Percentiles rank a stretch among this genome's conserved stretches.
Conservation (phyloP, 768 basidiomycete species). For the Calocybe indica region DNA sequence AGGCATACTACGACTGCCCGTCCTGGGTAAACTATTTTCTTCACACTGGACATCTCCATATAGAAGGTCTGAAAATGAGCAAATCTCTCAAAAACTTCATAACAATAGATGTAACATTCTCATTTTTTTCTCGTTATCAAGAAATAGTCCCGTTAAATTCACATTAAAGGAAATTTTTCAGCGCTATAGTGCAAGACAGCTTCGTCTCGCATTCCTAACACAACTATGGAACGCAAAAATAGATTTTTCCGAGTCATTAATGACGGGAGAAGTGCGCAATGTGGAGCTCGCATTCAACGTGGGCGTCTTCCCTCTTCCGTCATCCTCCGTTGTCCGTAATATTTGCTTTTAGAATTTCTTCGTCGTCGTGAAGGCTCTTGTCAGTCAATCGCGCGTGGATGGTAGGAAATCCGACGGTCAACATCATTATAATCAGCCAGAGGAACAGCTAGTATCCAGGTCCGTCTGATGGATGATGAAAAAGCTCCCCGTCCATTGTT, state of each 20-base stretch:
- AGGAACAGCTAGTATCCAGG: constrained; percentile 64
- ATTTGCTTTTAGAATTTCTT: constrained; percentile 80
- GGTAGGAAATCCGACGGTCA: constrained; percentile 48
- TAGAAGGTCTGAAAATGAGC: constrained; percentile 98
- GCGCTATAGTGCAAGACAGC: constrained; percentile 78
- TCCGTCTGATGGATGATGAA: constrained; percentile 20
- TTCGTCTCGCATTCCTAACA: constrained; percentile 86
- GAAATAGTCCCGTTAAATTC: constrained; percentile 3
- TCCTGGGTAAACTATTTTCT: constrained; percentile 99
- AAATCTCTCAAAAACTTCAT: constrained; percentile 99
- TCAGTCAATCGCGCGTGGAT: constrained; percentile 46
- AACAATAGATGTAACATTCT: constrained; percentile 69
- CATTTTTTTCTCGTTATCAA: constrained; percentile 2
- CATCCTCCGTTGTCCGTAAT: constrained; percentile 3
- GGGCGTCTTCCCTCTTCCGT: constrained; percentile 16
- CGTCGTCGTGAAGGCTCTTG: constrained; percentile 74
- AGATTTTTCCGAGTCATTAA: constrained; percentile 88
- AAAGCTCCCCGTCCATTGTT: constrained; percentile 3
- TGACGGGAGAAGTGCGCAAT: constrained; percentile 84
- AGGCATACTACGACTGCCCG: constrained; percentile 91
- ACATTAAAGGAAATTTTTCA: constrained; percentile 71
- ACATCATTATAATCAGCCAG: constrained; percentile 61
- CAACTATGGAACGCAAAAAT: constrained; percentile 91
- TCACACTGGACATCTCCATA: constrained; percentile 97
- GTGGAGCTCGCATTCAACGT: constrained; percentile 86